These are phyloP conservation scores for Mikania micrantha DNA, from an alignment of 129 eudicot genomes.

Conservation along the genomic window DNA sequence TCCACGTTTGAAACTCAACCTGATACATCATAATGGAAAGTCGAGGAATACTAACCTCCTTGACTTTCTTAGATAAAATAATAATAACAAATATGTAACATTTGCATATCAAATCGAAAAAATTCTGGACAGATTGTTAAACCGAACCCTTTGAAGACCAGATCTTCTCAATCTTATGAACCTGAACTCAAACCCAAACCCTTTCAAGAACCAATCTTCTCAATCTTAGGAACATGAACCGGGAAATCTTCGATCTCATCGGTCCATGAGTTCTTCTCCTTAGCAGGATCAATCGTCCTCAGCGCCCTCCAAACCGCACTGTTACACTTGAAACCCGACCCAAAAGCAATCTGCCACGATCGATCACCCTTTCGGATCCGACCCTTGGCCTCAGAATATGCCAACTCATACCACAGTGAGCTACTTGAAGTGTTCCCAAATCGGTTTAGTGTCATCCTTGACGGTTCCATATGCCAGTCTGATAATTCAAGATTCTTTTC, in stretches of 20 bases:
- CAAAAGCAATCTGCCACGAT: slow-evolving; percentile 69
- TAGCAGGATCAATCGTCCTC: slow-evolving; percentile 44
- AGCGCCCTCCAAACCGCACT: slow-evolving; percentile 68
- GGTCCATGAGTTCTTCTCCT: slow-evolving; percentile 63
- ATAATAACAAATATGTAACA: neutral
- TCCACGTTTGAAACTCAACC: neutral
- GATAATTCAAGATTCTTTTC: slow-evolving; percentile 58
- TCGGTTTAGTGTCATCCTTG: slow-evolving; percentile 64
- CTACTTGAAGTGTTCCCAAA: slow-evolving; percentile 79
- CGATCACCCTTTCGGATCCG: slow-evolving; percentile 53
- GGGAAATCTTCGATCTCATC: slow-evolving; percentile 57
- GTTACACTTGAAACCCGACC: slow-evolving; percentile 68
- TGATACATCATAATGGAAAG: no score
- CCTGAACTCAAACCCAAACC: slow-evolving; percentile 51
- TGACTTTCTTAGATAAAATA: no score
- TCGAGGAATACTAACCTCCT: no score
- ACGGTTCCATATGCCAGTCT: slow-evolving; percentile 71
- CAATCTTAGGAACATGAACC: slow-evolving; percentile 42
- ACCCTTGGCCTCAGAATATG: slow-evolving; percentile 65
- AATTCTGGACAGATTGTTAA: neutral
- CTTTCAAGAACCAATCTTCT: slow-evolving; percentile 16
- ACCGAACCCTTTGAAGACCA: slow-evolving; percentile 14
- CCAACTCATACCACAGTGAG: slow-evolving; percentile 65
- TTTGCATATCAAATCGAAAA: neutral
- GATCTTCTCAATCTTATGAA: slow-evolving; percentile 36